Conservation (phyloP, 2,329 filamentous ascomycete genomes). For the Paramyrothecium sp. region DNA sequence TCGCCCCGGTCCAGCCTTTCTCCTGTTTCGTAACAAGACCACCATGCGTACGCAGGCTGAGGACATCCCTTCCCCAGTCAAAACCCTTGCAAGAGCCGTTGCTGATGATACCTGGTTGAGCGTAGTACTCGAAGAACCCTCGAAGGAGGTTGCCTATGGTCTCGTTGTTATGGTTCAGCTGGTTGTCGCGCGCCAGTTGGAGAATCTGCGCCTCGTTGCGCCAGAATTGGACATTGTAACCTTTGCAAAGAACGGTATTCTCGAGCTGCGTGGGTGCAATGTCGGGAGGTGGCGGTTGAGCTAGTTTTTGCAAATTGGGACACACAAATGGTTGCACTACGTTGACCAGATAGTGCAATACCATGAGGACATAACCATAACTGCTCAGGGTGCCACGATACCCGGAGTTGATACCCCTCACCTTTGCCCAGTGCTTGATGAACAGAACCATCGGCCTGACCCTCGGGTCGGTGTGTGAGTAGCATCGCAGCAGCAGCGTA, state of each 20-base stretch:
- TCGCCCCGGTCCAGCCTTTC: constrained; percentile 86
- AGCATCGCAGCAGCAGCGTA: constrained; percentile 78
- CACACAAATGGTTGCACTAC: constrained; percentile 77
- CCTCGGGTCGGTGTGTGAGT: constrained; percentile 74
- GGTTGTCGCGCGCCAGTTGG: constrained; percentile 53
- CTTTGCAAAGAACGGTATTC: constrained; percentile 47
- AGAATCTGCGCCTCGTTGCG: constrained; percentile 69
- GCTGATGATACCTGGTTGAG: constrained; percentile 55
- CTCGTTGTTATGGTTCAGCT: constrained; percentile 67
- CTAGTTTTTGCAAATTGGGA: constrained; percentile 73
- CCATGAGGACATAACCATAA: constrained; percentile 91
- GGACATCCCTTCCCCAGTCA: constrained; percentile 76
- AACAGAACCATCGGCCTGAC: constrained; percentile 80
- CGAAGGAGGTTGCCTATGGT: constrained; percentile 69
- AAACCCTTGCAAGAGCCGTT: constrained; percentile 58
- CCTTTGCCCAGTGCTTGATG: constrained; percentile 88
- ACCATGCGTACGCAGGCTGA: constrained; percentile 71
- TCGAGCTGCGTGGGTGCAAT: constrained; percentile 19
- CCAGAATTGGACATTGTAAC: constrained; percentile 75
- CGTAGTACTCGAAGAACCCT: constrained; percentile 88
- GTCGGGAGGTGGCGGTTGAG: constrained; percentile 37
- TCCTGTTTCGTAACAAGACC: constrained; percentile 71
- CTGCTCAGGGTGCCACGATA: constrained; percentile 85
- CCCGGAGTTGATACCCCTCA: constrained; percentile 79
- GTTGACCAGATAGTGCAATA: constrained; percentile 87